phyloP scores from a whole-genome alignment of 2,329 filamentous ascomycete species.

The Fusarium sambucinum region DNA sequence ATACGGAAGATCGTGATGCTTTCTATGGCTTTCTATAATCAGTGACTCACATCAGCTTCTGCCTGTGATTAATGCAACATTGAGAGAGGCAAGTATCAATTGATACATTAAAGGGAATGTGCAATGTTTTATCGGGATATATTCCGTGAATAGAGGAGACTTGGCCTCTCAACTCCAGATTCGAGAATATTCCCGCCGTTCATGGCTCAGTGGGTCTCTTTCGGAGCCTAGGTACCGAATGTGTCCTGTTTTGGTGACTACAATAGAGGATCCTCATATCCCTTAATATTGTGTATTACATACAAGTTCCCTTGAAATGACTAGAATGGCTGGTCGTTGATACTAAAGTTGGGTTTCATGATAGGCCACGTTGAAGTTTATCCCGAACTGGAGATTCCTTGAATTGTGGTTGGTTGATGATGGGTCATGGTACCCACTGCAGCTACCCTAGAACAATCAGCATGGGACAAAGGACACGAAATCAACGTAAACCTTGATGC shows the following conservation, averaged over 20 bases:
- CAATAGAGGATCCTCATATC: conserved; percentile 32
- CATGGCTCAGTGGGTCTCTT: conserved; percentile 26
- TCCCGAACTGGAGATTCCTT: conserved; percentile 16
- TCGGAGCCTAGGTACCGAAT: conserved; percentile 43
- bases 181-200: conserved; percentile 48
- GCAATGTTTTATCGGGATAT: not conserved
- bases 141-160: conserved; percentile 12
- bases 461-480: not conserved
- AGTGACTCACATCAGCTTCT: conserved; percentile 34
- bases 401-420: not conserved
- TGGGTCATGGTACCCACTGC: not conserved
- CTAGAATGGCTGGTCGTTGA: not conserved
- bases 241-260: conserved; percentile 31
- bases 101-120: not conserved
- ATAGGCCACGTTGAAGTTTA: conserved; percentile 23
- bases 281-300: conserved; percentile 36
- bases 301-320: not conserved
- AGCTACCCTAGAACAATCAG: conserved; percentile 6
- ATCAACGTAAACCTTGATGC: not conserved
- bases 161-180: conserved; percentile 48
- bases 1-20: conserved; percentile 2
- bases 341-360: conserved; percentile 1
- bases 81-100: not conserved
- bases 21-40: conserved; percentile 33
- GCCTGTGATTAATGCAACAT: conserved; percentile 10